Percentiles rank a stretch among this genome's conserved stretches.
phyloP scores from a whole-genome alignment of 2,329 filamentous ascomycete genomes.

The Coniochaeta prunicola region DNA sequence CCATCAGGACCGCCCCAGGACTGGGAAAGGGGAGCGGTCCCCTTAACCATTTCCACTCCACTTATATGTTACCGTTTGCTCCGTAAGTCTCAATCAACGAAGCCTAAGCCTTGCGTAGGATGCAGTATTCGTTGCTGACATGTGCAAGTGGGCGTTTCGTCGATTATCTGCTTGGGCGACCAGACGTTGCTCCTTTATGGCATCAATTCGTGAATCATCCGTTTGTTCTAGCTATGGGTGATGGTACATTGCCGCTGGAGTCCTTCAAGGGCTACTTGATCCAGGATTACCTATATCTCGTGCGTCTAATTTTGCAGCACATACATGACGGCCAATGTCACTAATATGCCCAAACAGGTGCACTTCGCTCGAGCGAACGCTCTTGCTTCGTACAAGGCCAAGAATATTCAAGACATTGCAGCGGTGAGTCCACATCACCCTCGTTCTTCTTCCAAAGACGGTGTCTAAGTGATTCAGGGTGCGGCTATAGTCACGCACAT shows the following conservation, averaged over 20 bases:
- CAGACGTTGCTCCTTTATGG: slow-evolving; percentile 71
- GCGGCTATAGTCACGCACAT: slow-evolving; percentile 66
- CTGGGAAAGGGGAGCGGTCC: slow-evolving; percentile 64
- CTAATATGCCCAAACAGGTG: slow-evolving; percentile 38
- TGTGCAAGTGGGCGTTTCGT: slow-evolving; percentile 62
- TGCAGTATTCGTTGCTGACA: slow-evolving; percentile 2
- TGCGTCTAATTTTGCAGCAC: slow-evolving; percentile 27
- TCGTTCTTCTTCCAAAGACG: neutral
- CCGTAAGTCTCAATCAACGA: slow-evolving; percentile 35
- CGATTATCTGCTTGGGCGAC: slow-evolving; percentile 70
- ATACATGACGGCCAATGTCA: neutral
- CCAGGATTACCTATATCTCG: slow-evolving; percentile 87
- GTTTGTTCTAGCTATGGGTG: slow-evolving; percentile 71
- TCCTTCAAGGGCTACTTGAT: slow-evolving; percentile 85
- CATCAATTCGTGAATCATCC: slow-evolving; percentile 69
- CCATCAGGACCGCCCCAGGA: slow-evolving; percentile 56
- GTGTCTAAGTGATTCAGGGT: slow-evolving; percentile 10
- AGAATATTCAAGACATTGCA: slow-evolving; percentile 63
- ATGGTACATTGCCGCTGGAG: slow-evolving; percentile 65
- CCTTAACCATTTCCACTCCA: slow-evolving; percentile 72
- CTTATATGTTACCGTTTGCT: slow-evolving; percentile 59
- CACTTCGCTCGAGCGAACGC: slow-evolving; percentile 87
- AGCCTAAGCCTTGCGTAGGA: neutral
- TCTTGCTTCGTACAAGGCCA: slow-evolving; percentile 78
- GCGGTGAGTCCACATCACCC: slow-evolving; percentile 42